These are phyloP conservation scores for Vicia villosa DNA, from an alignment of 306 rosid species.

Conservation along the genomic window DNA sequence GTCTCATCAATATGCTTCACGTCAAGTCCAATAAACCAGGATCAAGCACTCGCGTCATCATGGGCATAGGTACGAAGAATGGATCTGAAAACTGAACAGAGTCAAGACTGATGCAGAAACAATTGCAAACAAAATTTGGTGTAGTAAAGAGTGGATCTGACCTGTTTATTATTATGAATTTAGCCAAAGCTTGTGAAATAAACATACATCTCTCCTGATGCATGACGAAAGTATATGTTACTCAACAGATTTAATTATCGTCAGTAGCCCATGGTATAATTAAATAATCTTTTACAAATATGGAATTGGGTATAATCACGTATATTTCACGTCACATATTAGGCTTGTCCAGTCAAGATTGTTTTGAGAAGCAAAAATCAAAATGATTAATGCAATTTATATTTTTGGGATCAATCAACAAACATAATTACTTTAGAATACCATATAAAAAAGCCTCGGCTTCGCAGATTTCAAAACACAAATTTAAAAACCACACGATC, in stretches of 20 bases:
- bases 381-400: no score
- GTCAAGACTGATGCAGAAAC: no score
- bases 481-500: no score
- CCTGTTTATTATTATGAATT: slow-evolving; percentile 88
- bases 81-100: slow-evolving; percentile 58
- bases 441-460: no score
- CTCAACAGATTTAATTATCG: slow-evolving; percentile 23
- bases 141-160: slow-evolving; percentile 41
- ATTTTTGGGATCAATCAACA: no score
- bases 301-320: not conserved
- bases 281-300: not conserved
- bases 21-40: slow-evolving; percentile 97
- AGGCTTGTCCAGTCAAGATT: no score
- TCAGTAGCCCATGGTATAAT: slow-evolving; percentile 10
- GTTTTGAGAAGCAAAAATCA: no score
- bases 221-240: slow-evolving; percentile 92
- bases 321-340: no score
- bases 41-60: slow-evolving; percentile 85
- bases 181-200: slow-evolving; percentile 85
- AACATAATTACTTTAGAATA: no score
- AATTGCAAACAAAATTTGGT: slow-evolving; percentile 29
- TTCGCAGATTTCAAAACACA: no score
- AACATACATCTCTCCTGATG: slow-evolving; percentile 91
- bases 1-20: slow-evolving; percentile 70
- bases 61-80: slow-evolving; percentile 87